Conservation (phyloP, 2,329 filamentous ascomycete species). For the Colletotrichum sp. region DNA sequence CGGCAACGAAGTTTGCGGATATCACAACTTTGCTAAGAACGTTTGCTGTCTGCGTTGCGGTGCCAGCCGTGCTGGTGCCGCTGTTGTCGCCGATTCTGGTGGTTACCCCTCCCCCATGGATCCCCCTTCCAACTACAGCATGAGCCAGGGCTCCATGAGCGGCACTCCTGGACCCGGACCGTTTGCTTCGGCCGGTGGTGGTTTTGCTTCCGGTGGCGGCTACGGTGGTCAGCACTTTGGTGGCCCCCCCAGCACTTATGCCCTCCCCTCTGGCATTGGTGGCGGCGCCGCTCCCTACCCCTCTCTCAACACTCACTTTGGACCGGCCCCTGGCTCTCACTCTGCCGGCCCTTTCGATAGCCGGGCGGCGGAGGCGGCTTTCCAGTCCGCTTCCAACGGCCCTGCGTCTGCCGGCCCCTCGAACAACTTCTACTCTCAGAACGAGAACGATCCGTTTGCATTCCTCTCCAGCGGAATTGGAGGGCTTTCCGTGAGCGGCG, state of each 20-base stretch:
- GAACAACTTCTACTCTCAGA: conserved; percentile 71
- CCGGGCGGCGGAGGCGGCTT: conserved; percentile 91
- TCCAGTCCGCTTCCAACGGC: conserved; percentile 86
- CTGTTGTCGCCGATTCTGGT: conserved; percentile 91
- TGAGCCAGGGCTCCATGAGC: conserved; percentile 87
- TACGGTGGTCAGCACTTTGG: conserved; percentile 78
- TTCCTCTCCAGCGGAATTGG: conserved; percentile 79
- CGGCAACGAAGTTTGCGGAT: conserved; percentile 94
- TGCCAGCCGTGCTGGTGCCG: conserved; percentile 90
- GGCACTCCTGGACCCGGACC: conserved; percentile 80
- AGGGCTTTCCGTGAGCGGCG: conserved; percentile 73
- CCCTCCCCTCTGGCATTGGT: conserved; percentile 83
- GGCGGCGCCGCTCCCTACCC: conserved; percentile 82
- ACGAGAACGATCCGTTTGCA: conserved; percentile 77
- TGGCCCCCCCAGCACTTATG: conserved; percentile 87
- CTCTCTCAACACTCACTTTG: conserved; percentile 81
- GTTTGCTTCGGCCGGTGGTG: conserved; percentile 68
- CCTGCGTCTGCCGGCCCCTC: conserved; percentile 77
- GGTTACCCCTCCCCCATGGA: conserved; percentile 93
- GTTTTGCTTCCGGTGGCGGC: conserved; percentile 65
- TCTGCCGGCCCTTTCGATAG: conserved; percentile 90
- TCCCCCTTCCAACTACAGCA: conserved; percentile 79
- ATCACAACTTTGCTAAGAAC: conserved; percentile 99
- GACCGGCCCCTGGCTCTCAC: conserved; percentile 78
- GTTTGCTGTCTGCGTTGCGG: conserved; percentile 97